A percentile compares a stretch with the other conserved stretches of the same genome.
These are phyloP conservation scores for Nakaseomyces kungkrabaensis DNA, from an alignment of 1,139 yeast species.

Conservation along the genomic window DNA sequence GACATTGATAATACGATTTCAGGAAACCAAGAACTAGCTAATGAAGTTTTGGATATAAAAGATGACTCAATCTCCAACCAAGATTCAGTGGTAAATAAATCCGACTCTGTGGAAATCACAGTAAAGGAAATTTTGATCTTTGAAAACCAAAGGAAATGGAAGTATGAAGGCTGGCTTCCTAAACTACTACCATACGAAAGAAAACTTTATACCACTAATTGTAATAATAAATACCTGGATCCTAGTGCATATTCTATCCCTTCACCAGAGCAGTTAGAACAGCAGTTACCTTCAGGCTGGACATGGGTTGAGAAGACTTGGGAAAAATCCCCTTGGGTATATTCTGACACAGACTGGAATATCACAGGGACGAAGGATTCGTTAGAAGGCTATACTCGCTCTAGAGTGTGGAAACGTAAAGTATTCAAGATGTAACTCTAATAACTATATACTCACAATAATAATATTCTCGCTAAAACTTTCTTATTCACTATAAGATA, in stretches of 20 bases:
- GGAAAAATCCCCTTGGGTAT: conserved; percentile 21
- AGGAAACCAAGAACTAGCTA: background rate
- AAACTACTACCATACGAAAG: conserved; percentile 22
- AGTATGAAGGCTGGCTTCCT: conserved; percentile 17
- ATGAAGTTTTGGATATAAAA: background rate
- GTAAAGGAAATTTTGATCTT: conserved; percentile 2
- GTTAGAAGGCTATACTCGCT: conserved; percentile 22
- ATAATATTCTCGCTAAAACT: no score
- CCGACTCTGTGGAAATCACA: background rate
- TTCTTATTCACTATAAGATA: no score
- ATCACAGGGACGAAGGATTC: conserved; percentile 20
- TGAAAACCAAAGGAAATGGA: conserved; percentile 28
- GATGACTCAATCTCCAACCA: background rate
- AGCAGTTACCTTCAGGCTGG: conserved; percentile 17
- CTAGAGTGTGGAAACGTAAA: conserved; percentile 21
- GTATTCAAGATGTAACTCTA: conserved; percentile 8
- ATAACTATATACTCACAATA: no score
- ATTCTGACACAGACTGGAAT: conserved; percentile 23
- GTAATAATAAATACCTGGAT: conserved; percentile 3
- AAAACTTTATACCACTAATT: conserved; percentile 9
- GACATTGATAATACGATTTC: background rate
- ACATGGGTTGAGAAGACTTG: conserved; percentile 25
- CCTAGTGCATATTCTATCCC: background rate
- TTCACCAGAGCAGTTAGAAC: conserved; percentile 19
- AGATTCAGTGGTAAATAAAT: background rate